A percentile compares a stretch with the other conserved stretches of the same genome.
Evolutionary conservation across 257 asterid genomes (phyloP).

Genomic region (Solanum pinnatisectum): DNA sequence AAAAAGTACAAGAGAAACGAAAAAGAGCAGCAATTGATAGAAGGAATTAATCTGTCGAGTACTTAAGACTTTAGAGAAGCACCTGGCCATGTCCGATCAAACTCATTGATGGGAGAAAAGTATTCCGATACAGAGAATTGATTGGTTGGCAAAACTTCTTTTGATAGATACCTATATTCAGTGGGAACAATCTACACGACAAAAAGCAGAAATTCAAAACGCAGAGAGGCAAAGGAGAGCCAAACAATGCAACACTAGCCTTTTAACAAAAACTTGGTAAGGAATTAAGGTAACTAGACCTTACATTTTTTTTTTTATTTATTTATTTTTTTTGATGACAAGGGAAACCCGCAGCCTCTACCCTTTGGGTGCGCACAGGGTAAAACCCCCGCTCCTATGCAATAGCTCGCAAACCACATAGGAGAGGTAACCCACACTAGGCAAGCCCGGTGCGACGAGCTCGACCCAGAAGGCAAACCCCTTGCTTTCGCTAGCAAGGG

Average conservation of each 20-base stretch:
- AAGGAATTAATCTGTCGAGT: neutral
- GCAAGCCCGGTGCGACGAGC: too few species aligned
- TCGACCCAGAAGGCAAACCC: too few species aligned
- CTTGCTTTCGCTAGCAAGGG: too few species aligned
- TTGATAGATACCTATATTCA: slow-evolving; percentile 77
- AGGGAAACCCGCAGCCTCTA: too few species aligned
- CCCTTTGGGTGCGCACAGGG: too few species aligned
- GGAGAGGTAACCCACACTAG: too few species aligned
- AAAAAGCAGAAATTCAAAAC: slow-evolving; percentile 7
- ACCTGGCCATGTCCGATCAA: slow-evolving; percentile 92
- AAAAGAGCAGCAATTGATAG: neutral
- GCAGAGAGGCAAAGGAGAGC: neutral
- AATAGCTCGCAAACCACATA: too few species aligned
- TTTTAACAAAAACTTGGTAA: neutral
- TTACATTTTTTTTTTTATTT: neutral
- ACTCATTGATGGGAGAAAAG: slow-evolving; percentile 74
- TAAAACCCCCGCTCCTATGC: too few species aligned
- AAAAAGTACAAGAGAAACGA: neutral
- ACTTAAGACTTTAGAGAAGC: neutral
- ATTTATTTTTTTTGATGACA: too few species aligned
- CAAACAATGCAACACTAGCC: neutral
- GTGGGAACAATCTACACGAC: slow-evolving; percentile 85
- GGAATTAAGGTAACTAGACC: neutral
- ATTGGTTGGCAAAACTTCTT: slow-evolving; percentile 78
- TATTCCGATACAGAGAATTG: slow-evolving; percentile 95